Base-by-base conservation (phyloP, 1,139 yeast genomes). In the Meyerozyma guilliermondii region DNA sequence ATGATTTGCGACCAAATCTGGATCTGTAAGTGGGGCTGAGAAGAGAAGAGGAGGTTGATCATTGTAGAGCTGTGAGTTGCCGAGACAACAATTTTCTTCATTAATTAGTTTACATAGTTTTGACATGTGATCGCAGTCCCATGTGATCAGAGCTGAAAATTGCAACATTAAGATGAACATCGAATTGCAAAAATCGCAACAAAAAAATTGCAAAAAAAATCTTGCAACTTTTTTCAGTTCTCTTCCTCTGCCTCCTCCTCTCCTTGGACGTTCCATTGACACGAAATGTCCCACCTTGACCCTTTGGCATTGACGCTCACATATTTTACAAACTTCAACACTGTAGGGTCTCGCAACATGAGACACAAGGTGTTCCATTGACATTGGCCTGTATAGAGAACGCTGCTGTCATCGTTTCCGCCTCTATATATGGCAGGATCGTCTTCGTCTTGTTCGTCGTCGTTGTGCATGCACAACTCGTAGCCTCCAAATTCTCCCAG, bases 401-500 rank as follows among this genome's bases (percentile, higher is more conserved):
- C 94, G 23, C 91, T 80, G 50, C 87, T 96, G 49, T 85, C 94
- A 36, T 62, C 58, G 14, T 78, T 79, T 42, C 78, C 87, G 4
- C 74, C 67, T 47, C 67, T 71, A 59, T 78, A 78, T 33, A 78
- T 67, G 1, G 83, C 83, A 2, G 83, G 82, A 51, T 78, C 83
- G 27, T 71, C 76, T 20, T 71, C 79, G 4, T 66, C 77, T n/a
- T 65, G 71, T 3, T 66, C 74, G 10, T 69, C 74, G 5, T 65
- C 75, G 36, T 78, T 80, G 44, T 77, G 68, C 94, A 94, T 86
- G 56, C 94, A 85, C 42, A 94, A 69, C 55, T 92, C 97, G 63
- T 94, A 94, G 1, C 98, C 99, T 30, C 99, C 99, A 45, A 73
- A 69, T 53, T 87, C 96, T 14, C 96, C 97, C 42, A 78, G 75